Evolutionary conservation across 2,329 filamentous ascomycete genomes (phyloP), one percentile per base, ranked within the genome.

Genomic region (Rhynchosporium graminicola): DNA sequence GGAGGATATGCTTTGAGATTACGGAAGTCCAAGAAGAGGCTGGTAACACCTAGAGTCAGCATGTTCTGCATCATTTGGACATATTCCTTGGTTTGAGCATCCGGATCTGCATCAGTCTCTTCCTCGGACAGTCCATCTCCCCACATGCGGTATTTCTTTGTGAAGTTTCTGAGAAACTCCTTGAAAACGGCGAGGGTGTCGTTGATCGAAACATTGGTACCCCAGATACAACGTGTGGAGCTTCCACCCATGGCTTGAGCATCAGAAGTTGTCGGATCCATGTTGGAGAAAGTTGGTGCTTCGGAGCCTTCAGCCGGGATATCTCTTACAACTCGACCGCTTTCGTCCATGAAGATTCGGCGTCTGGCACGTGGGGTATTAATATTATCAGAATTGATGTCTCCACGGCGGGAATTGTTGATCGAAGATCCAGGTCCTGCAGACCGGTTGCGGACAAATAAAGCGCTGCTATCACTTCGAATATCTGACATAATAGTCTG

Each of bases 1-100:
- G 92, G 87, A 3, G 96, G 95, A 74, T 97, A 99, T 12, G 93
- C 84, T 74, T 96, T 96, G 63, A 99, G 81, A 70, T 99, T 96
- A 61, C 86, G 87, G 59, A 93, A 86, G 74, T 99, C 92, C 46
- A 99, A 78, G 73, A 97, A 97, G 46, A 99, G 82, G 62, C 90
- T 89, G 20, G 87, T 89, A 8, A 92, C 86, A 51, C 93, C 93
- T 6, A 98, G 82, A 62, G 93, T 85, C 51, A 96, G 82, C 93
- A 99, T 97, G 65, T 91, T 91, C 77, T 95, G 89, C 76, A 98
- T 81, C 74, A 92, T 89, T 63, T 90, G 87, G 72, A 90, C 83
- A 74, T 98, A 97, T 48, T 94, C 89, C 72, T 91, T 92, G 36
- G 88, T 85, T 67, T 92, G 87, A 1, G 89, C 89, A 48, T 87